Conservation (phyloP, 257 asterid species). For the Oldenlandia corymbosa region DNA sequence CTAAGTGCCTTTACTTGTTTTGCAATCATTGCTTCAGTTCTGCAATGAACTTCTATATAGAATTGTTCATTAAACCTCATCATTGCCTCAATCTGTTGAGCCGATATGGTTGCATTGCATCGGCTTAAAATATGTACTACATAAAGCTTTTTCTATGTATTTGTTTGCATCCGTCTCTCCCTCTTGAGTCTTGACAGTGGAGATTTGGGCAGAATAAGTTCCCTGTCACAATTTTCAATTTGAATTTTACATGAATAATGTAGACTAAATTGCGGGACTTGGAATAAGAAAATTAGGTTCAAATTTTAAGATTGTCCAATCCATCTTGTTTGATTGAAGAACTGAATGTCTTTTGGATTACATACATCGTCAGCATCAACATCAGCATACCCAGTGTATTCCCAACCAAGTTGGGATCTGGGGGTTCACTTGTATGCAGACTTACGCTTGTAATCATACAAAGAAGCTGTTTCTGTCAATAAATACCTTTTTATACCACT, state of each 20-base stretch:
- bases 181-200: not conserved
- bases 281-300: not conserved
- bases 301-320: not conserved
- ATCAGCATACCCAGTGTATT: too few species aligned
- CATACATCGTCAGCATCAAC: too few species aligned
- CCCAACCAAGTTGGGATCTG: too few species aligned
- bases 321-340: not conserved
- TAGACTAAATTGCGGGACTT: too few species aligned
- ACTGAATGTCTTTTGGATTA: too few species aligned
- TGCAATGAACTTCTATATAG: not conserved
- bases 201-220: not conserved
- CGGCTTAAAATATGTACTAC: not conserved
- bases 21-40: not conserved
- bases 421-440: too few species aligned
- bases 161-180: not conserved
- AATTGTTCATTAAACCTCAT: not conserved
- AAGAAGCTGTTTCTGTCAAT: not conserved
- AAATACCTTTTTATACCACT: not conserved
- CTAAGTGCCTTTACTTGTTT: constrained; percentile 13
- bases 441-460: too few species aligned
- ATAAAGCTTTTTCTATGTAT: not conserved
- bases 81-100: not conserved
- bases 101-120: not conserved
- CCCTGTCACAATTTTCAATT: not conserved
- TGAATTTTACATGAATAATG: too few species aligned